A percentile compares a stretch with the other conserved stretches of the same genome.
phyloP scores from a whole-genome alignment of 441 rosid genomes.

The Isatis lusitanica region DNA sequence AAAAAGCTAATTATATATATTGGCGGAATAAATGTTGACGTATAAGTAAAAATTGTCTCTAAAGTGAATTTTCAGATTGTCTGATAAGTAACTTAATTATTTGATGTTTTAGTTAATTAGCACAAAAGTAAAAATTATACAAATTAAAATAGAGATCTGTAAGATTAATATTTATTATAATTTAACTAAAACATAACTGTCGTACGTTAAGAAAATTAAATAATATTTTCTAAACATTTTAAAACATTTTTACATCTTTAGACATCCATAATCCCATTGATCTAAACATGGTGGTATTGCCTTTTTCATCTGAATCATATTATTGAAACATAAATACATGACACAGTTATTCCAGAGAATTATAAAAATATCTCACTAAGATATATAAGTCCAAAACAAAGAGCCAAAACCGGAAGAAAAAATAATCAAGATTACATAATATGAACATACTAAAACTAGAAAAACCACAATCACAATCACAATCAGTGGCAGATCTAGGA shows the following conservation, averaged over 20 bases:
- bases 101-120: neutral
- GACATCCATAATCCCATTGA: neutral
- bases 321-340: neutral
- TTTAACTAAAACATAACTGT: neutral
- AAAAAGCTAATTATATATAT: neutral
- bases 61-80: neutral
- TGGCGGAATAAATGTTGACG: neutral
- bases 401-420: neutral
- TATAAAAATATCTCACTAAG: neutral
- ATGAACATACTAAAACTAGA: neutral
- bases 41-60: neutral
- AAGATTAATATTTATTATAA: neutral
- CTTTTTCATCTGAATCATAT: neutral
- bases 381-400: neutral
- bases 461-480: neutral
- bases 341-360: neutral
- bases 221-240: too few species aligned
- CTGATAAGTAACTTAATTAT: neutral
- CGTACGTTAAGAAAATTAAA: neutral
- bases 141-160: neutral
- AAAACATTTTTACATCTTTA: too few species aligned
- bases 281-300: neutral
- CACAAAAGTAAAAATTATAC: neutral
- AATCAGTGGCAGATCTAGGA: too few species aligned
- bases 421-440: neutral